Evolutionary conservation across 2,329 filamentous ascomycete genomes (phyloP).

Genomic region (Fusarium pseudograminearum): DNA sequence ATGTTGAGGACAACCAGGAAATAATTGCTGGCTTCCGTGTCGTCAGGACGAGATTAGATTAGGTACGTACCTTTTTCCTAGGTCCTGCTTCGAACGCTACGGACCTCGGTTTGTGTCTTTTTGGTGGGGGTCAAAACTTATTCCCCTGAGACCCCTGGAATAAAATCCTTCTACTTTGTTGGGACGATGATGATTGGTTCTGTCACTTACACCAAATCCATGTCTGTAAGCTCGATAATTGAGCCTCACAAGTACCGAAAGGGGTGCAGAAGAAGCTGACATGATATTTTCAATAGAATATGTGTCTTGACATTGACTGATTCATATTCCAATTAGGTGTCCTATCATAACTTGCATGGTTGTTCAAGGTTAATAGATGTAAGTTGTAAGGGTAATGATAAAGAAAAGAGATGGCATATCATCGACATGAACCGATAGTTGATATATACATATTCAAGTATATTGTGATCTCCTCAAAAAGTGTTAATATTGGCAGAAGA

Average conservation of each 20-base stretch:
- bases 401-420: not conserved
- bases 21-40: conserved; percentile 7
- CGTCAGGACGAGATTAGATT: conserved; percentile 20
- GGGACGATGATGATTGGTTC: conserved; percentile 7
- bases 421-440: too few species aligned
- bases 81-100: not conserved
- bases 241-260: conserved; percentile 1
- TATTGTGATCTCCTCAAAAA: not conserved
- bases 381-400: not conserved
- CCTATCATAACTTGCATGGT: not conserved
- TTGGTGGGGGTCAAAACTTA: conserved; percentile 16
- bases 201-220: conserved; percentile 5
- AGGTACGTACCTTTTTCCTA: conserved; percentile 20
- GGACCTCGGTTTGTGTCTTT: conserved; percentile 25
- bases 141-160: conserved; percentile 13
- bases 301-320: not conserved
- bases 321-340: not conserved
- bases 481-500: not conserved
- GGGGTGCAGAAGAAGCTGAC: conserved; percentile 3
- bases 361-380: not conserved
- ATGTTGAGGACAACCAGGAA: conserved; percentile 35
- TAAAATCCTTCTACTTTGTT: conserved; percentile 10
- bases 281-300: not conserved
- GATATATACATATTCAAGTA: not conserved
- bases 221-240: conserved; percentile 16